A percentile compares a stretch with the other conserved stretches of the same genome.
Evolutionary conservation across 2,329 filamentous ascomycete genomes (phyloP).

Genomic region (Fusarium algeriense): DNA sequence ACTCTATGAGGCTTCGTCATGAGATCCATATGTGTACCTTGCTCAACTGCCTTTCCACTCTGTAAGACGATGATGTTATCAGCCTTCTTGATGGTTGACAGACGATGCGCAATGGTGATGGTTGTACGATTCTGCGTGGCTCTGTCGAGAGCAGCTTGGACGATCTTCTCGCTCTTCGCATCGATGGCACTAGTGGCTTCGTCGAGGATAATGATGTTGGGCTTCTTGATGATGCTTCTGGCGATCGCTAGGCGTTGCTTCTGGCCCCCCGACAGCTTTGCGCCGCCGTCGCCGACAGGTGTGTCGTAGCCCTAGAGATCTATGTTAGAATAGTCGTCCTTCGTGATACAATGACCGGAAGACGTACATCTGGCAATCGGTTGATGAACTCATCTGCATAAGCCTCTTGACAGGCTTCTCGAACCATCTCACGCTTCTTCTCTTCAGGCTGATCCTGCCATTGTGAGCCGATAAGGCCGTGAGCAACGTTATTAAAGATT

Average conservation of each 20-base stretch:
- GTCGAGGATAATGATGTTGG: constrained; percentile 73
- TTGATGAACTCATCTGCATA: constrained; percentile 66
- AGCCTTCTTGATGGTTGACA: constrained; percentile 71
- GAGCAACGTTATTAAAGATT: constrained; percentile 59
- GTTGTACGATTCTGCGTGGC: constrained; percentile 65
- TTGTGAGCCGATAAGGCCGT: constrained; percentile 56
- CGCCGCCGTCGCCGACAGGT: constrained; percentile 67
- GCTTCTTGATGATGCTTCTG: constrained; percentile 64
- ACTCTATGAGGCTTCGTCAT: constrained; percentile 59
- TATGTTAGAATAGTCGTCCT: background rate
- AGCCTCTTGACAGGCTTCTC: constrained; percentile 63
- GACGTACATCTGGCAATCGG: constrained; percentile 57
- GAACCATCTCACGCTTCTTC: constrained; percentile 56
- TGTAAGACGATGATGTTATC: constrained; percentile 75
- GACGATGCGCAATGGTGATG: constrained; percentile 73
- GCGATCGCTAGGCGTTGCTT: constrained; percentile 68
- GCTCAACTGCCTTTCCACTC: constrained; percentile 69
- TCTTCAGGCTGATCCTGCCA: constrained; percentile 55
- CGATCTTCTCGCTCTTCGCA: constrained; percentile 54
- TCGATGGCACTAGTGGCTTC: constrained; percentile 72
- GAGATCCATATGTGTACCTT: constrained; percentile 71
- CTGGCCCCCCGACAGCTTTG: constrained; percentile 67
- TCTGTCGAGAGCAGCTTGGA: constrained; percentile 58
- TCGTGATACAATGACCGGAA: fast-evolving
- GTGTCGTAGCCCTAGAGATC: constrained; percentile 57